These are phyloP conservation scores for Leccinum incarnatum DNA, from an alignment of 768 basidiomycete species.

Conservation along the genomic window DNA sequence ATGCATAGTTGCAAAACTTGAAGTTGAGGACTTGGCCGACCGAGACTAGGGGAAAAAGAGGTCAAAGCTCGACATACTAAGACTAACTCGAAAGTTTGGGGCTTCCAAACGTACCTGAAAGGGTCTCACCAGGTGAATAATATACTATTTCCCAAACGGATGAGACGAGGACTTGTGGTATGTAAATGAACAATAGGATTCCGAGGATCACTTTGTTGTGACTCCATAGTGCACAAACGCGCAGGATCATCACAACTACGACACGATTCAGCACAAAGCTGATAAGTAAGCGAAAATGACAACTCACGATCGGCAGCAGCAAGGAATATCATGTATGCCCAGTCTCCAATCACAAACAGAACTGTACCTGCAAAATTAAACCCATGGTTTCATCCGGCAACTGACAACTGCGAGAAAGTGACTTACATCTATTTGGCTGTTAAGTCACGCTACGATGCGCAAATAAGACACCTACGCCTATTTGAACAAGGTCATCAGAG, in stretches of 20 bases:
- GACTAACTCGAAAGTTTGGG: neutral
- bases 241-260: neutral
- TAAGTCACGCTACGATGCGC: neutral
- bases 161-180: neutral
- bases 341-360: neutral
- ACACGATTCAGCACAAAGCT: neutral
- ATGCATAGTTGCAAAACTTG: neutral
- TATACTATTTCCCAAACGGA: neutral
- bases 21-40: neutral
- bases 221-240: neutral
- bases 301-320: neutral
- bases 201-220: neutral
- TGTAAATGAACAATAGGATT: neutral
- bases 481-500: neutral
- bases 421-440: neutral
- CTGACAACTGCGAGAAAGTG: neutral
- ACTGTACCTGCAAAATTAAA: neutral
- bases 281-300: too few species aligned
- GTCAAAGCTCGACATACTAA: neutral
- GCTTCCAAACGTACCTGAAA: neutral
- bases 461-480: neutral
- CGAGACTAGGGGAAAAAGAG: neutral
- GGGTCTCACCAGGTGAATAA: neutral
- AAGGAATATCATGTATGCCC: neutral
- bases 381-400: neutral